Percentiles rank a stretch among this genome's conserved stretches.
phyloP scores from a whole-genome alignment of 2,329 filamentous ascomycete species.

The Fusarium sp. region DNA sequence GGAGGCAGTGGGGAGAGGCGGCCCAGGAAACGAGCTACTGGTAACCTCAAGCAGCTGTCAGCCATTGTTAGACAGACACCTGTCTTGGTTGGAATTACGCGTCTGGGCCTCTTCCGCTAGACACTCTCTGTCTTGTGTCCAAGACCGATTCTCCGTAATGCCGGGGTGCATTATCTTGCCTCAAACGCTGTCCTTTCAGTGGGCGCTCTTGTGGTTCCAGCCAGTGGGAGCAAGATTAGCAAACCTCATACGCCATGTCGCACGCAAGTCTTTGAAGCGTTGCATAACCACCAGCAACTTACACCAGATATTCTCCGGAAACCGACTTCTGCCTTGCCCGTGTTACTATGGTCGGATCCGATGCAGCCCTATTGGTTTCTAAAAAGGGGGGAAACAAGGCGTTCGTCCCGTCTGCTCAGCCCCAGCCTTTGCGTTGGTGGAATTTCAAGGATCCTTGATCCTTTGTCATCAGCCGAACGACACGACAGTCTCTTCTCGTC shows the following conservation, averaged over 20 bases:
- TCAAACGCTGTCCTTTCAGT: not conserved
- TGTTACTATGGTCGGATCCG: not conserved
- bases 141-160: not conserved
- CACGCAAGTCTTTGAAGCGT: not conserved
- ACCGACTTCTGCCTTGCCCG: not conserved
- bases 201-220: not conserved
- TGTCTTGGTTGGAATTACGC: not conserved
- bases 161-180: conserved; percentile 11
- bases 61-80: not conserved
- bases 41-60: not conserved
- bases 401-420: not conserved
- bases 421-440: not conserved
- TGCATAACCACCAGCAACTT: not conserved
- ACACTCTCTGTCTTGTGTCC: not conserved
- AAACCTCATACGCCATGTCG: not conserved
- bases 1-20: conserved; percentile 1
- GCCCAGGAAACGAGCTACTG: conserved; percentile 1
- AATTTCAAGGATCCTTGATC: not conserved
- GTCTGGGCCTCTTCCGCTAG: not conserved
- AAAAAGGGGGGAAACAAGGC: not conserved
- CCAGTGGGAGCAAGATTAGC: not conserved
- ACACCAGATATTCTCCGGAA: not conserved
- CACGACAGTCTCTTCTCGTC: not conserved
- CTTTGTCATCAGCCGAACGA: not conserved
- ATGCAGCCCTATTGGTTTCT: not conserved